phyloP scores from a whole-genome alignment of 768 basidiomycete species.

The Mycena floridula region DNA sequence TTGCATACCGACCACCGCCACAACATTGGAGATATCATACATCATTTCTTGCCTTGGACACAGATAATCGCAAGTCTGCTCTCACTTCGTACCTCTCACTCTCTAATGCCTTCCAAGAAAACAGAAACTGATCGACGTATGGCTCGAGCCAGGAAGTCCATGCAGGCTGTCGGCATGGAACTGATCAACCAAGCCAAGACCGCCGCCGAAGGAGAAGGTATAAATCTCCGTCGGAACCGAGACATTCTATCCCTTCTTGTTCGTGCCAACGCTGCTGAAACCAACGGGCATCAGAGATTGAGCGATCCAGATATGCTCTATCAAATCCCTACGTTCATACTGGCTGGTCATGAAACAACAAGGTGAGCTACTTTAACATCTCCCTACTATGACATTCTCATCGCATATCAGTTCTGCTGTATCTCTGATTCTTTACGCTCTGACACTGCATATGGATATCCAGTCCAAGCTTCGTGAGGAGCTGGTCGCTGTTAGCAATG shows the following conservation, averaged over 20 bases:
- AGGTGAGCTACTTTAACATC: constrained; percentile 2
- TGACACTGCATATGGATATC: constrained; percentile 39
- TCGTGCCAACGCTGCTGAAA: constrained; percentile 45
- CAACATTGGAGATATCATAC: constrained; percentile 15
- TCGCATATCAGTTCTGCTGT: constrained; percentile 39
- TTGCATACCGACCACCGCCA: constrained; percentile 2
- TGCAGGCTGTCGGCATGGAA: constrained; percentile 32
- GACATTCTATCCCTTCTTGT: constrained; percentile 44
- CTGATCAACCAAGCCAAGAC: constrained; percentile 34
- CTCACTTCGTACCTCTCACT: no score
- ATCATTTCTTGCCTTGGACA: constrained; percentile 17
- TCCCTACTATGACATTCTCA: no score
- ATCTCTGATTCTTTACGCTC: constrained; percentile 54
- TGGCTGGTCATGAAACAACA: constrained; percentile 26
- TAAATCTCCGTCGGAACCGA: constrained; percentile 23
- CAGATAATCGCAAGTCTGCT: constrained; percentile 21
- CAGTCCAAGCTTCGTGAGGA: constrained; percentile 58
- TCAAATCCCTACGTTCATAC: constrained; percentile 35
- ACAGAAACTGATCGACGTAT: no score
- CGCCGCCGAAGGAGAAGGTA: constrained; percentile 11
- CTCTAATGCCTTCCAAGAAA: no score
- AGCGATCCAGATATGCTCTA: constrained; percentile 41
- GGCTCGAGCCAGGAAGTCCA: constrained; percentile 19
- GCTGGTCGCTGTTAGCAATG: constrained; percentile 40
- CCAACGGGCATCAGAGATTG: constrained; percentile 34